A percentile compares a stretch with the other conserved stretches of the same genome.
Conservation (phyloP, 768 basidiomycete genomes). For the Cyclocybe aegerita region DNA sequence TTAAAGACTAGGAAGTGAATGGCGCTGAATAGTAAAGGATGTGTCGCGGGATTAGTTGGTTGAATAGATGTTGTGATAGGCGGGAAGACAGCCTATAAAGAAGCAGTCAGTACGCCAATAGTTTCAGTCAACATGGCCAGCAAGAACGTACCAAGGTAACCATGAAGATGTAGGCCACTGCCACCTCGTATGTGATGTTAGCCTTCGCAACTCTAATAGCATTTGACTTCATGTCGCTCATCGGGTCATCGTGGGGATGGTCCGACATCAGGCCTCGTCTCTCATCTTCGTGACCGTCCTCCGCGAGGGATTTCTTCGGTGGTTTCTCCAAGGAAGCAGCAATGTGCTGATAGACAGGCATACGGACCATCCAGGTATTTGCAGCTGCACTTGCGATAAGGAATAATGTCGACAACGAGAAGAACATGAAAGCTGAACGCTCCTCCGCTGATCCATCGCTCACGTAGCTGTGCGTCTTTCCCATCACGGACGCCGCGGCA, state of each 20-base stretch:
- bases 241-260: conserved; percentile 18
- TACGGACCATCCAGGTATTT: conserved; percentile 55
- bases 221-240: conserved; percentile 34
- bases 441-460: conserved; percentile 55
- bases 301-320: conserved; percentile 17
- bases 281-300: conserved; percentile 27
- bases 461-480: conserved; percentile 31
- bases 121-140: not conserved
- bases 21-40: conserved; percentile 82
- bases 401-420: conserved; percentile 67
- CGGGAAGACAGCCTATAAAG: conserved; percentile 76
- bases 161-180: conserved; percentile 73
- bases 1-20: conserved; percentile 80
- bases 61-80: conserved; percentile 78
- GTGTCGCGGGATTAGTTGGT: conserved; percentile 61
- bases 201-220: conserved; percentile 56
- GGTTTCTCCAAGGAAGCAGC: conserved; percentile 46
- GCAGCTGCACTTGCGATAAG: conserved; percentile 53
- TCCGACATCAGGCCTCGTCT: conserved; percentile 36
- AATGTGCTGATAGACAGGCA: conserved; percentile 58
- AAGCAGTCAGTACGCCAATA: conserved; percentile 5
- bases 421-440: conserved; percentile 72
- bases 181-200: conserved; percentile 69
- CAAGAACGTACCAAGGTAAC: conserved; percentile 68
- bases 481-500: conserved; percentile 55